A percentile compares a stretch with the other conserved stretches of the same genome.
Evolutionary conservation across 2,329 filamentous ascomycete genomes (phyloP).

Genomic region (Xylariaceae sp.): DNA sequence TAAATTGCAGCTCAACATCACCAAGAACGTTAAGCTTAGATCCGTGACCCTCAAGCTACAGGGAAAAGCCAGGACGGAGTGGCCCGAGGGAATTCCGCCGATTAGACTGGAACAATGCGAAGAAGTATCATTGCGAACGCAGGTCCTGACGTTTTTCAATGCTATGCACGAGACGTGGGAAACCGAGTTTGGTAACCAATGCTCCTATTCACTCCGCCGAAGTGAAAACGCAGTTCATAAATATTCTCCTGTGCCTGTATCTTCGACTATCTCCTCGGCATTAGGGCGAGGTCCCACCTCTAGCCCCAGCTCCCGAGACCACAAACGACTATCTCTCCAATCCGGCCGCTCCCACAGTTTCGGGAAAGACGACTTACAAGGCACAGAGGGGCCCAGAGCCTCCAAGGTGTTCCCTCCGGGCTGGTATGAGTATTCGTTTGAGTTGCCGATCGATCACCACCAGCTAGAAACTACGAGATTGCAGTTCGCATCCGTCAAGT

Average conservation of each 20-base stretch:
- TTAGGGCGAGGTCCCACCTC: constrained; percentile 30
- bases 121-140: constrained; percentile 79
- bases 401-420: constrained; percentile 83
- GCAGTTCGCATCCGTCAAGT: constrained; percentile 80
- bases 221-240: constrained; percentile 33
- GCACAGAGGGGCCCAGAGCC: constrained; percentile 64
- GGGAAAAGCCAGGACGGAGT: constrained; percentile 83
- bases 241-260: constrained; percentile 31
- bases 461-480: constrained; percentile 85
- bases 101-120: constrained; percentile 79
- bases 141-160: constrained; percentile 91
- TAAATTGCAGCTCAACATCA: constrained; percentile 73
- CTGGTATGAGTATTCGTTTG: constrained; percentile 66
- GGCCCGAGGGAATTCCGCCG: constrained; percentile 93
- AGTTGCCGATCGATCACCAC: constrained; percentile 83
- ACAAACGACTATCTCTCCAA: constrained; percentile 70
- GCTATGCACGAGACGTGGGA: constrained; percentile 60
- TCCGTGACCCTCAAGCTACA: constrained; percentile 81
- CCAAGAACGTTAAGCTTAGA: constrained; percentile 91
- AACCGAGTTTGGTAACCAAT: constrained; percentile 60
- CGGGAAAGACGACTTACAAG: constrained; percentile 68
- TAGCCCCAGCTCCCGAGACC: constrained; percentile 45
- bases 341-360: constrained; percentile 82
- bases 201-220: constrained; percentile 49
- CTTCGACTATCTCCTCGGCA: constrained; percentile 34